Base-by-base conservation (phyloP, 1,139 yeast genomes). In the Scheffersomyces insectosa region DNA sequence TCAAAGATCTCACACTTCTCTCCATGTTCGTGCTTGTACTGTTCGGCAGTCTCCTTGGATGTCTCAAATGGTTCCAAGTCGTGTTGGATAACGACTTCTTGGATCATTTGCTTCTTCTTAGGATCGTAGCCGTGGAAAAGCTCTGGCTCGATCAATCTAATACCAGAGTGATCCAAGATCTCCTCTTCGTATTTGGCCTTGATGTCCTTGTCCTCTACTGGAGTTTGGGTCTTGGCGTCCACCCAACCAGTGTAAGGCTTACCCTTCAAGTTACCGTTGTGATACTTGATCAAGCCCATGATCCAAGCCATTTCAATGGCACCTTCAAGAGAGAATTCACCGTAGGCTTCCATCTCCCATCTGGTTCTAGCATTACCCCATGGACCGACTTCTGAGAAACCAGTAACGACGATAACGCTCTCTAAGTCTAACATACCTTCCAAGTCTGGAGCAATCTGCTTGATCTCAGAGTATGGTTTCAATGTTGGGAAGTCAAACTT, bases 221-320 rank as follows among this genome's bases (percentile, higher is more conserved):
- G 97, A 61, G 83, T 83, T 57, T 81, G 85, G 49, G 97, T 83
- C 80, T 93, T 91, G 53, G 96, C 84, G 64, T 93, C 99, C 56
- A 93, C 88, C 99, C 99, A 93, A 56, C 98, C 98, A 44, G 95
- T 78, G 75, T 90, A 90, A 53, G 80, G 82, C 62, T 77, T 76
- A 63, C 96, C 96, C 82, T 91, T 91, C 66, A 91, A 79, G 66
- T 83, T 82, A 72, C 97, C 98, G 55, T 88, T 89, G 67, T 85
- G 90, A 75, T 93, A 93, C 70, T 88, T 88, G 73, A 93, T 90
- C 66, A 87, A 80, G 55, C 98, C 98, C 98, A 93, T 93, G 57
- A 93, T 90, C 98, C 98, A 93, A 42, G 99, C 98, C 96, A 93
- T 91, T 76, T 93, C 99, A 64, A 93, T 87, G 62, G 97, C 87